These are phyloP conservation scores for Tetradesmus obliquus DNA, from an alignment of 139 green algal species.

Conservation along the genomic window DNA sequence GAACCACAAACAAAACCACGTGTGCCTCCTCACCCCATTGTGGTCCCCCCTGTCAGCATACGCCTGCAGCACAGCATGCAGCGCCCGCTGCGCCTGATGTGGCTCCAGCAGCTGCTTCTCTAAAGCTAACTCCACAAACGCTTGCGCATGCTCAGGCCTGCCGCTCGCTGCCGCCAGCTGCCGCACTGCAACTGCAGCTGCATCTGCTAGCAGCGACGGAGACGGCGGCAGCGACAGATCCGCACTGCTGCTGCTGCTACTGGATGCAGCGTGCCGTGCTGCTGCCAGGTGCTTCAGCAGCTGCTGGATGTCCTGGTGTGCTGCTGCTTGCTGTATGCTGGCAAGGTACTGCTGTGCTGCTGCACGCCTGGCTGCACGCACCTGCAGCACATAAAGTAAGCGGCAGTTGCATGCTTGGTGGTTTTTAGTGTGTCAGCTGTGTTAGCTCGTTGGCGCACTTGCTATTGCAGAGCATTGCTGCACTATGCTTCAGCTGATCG, in stretches of 20 bases:
- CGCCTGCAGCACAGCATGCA: constrained; percentile 30
- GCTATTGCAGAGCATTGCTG: no score
- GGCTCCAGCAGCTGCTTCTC: background rate
- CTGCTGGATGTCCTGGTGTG: constrained; percentile 6
- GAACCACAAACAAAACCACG: no score
- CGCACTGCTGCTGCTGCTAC: background rate
- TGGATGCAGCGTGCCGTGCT: background rate
- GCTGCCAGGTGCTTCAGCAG: constrained; percentile 14
- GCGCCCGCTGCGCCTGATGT: background rate
- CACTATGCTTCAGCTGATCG: no score
- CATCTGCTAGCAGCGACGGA: constrained; percentile 2
- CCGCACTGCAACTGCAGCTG: constrained; percentile 2
- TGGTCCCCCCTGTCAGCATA: constrained; percentile 7
- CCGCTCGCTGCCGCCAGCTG: constrained; percentile 24
- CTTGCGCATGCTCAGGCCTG: constrained; percentile 18
- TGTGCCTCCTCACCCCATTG: constrained; percentile 9
- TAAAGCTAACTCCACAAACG: background rate
- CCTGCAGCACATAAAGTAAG: background rate
- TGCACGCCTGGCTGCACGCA: background rate
- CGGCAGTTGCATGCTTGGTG: background rate
- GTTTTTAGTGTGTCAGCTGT: no score
- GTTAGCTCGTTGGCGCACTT: no score
- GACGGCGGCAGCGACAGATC: background rate
- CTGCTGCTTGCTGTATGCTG: constrained; percentile 6
- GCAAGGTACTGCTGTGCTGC: constrained; percentile 28